These are phyloP conservation scores for Lophiotrema nucula DNA, from an alignment of 495 filamentous ascomycete species.

Conservation along the genomic window DNA sequence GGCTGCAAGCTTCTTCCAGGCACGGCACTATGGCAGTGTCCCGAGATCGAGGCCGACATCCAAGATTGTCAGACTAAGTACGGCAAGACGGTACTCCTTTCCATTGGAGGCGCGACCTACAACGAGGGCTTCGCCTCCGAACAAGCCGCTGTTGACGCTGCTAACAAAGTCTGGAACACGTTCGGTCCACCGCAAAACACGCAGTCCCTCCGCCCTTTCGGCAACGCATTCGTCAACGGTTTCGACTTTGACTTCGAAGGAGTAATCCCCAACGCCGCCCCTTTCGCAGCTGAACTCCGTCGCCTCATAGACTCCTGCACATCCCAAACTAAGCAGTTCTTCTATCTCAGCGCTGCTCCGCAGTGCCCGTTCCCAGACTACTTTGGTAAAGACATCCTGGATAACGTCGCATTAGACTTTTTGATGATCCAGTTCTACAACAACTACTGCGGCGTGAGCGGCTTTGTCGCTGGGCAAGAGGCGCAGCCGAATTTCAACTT, in stretches of 20 bases:
- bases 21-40: too few species aligned
- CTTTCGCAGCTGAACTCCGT: slow-evolving; percentile 23
- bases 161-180: slow-evolving; percentile 20
- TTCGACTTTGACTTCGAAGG: slow-evolving; percentile 34
- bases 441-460: slow-evolving; percentile 55
- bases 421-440: slow-evolving; percentile 31
- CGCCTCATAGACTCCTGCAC: slow-evolving; percentile 10
- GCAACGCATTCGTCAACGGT: slow-evolving; percentile 22
- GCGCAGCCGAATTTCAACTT: neutral
- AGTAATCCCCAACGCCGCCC: slow-evolving; percentile 8
- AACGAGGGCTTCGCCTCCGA: slow-evolving; percentile 13
- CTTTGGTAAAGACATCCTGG: slow-evolving; percentile 20
- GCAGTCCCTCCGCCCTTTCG: slow-evolving; percentile 19
- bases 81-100: slow-evolving; percentile 31
- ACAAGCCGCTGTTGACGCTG: slow-evolving; percentile 14
- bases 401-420: slow-evolving; percentile 9
- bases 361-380: slow-evolving; percentile 24
- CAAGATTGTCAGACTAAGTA: slow-evolving; percentile 22
- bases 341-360: slow-evolving; percentile 26
- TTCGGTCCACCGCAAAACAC: slow-evolving; percentile 28
- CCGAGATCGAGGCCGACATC: too few species aligned
- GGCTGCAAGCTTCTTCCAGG: too few species aligned
- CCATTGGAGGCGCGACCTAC: slow-evolving; percentile 28
- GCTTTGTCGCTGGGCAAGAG: neutral
- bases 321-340: neutral